Evolutionary conservation across 1,284 basidiomycete genomes (phyloP), one percentile per base, ranked within the genome.

Genomic region (Leccinum laetum): DNA sequence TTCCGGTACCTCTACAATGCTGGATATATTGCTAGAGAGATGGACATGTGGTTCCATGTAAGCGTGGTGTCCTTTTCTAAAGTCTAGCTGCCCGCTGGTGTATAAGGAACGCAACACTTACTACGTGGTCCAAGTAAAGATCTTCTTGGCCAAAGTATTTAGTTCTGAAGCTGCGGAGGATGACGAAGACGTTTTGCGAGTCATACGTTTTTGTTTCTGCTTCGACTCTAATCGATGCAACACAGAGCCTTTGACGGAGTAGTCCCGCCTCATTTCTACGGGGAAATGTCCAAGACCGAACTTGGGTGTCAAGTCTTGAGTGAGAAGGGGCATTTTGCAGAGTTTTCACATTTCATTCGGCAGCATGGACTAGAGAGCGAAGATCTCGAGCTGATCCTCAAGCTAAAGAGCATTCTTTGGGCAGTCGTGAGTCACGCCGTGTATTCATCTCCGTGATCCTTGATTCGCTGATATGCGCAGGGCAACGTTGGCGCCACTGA

Each of bases 361-460:
- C 84, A 90, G 69, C 94, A 99, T 77, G 93, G 91, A 16, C 82
- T 91, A 65, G 96, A 98, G 77, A 87, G 86, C 58, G 87, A 90
- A 64, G 96, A 99, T 75, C 79, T 86, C 21, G 92, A 93, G 57
- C 82, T 98, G 35, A 91, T 99, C 65, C 82, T 90, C 72, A 95
- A 94, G 77, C 79, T 99, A 64, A 99, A 99, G 79, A 98, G 95
- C 73, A 93, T 96, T 10, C 81, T 99, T 1, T 99, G 98, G 98
- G 94, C 95, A 1, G 91, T 99, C 65, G 96, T 97, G 75, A 72
- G 24, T 24, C 16, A 9, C 21, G 49, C 49, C 2, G 14, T 64
- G 16, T 21, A 4, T 39, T 29, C 58, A 3, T 56, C 26, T 13
- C 21, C 37, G 61, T 61, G 49, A 63, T 39, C 11, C 5, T 46